Base-by-base conservation (phyloP, 2,329 filamentous ascomycete genomes). In the Fusarium ramigenum region DNA sequence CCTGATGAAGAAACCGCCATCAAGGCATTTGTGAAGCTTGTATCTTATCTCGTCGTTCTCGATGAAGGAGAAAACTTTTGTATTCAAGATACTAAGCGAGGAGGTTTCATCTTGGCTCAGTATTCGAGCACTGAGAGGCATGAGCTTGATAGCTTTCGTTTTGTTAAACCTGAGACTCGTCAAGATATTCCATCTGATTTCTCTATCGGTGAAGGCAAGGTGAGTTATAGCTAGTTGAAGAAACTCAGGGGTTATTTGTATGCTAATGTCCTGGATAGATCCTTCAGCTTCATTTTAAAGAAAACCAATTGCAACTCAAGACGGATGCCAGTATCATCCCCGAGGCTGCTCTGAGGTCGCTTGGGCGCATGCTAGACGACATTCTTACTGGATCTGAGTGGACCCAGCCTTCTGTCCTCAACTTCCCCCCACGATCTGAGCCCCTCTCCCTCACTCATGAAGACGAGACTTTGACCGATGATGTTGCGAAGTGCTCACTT, bases 191-290 rank as follows among this genome's bases (percentile, higher is more conserved):
- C 43, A 2, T 43, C 69, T 2, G 58, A 72, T 3, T 72, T 72
- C n/a, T 72, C 69, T 1, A 60, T 72, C 42, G 69, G 69, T 2
- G 7, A 37, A 2, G 69, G 53, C 28, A 64, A 72, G 43, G 69
- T 72, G 10, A 30, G 61, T 15, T 4, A 9, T 14, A 2, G 15
- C 6, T 16, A 11, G 19, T 23, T 8, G 25, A 15, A 9, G 4
- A 12, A 9, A 9, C 5, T 4, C 14, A 30, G 4, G 18, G 12
- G 10, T 16, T 7, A 15, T 5, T 10, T 23, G 21, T 25, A 21
- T 52, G 2, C 30, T 64, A 9, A 64, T 11, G 3, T 8, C 7
- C 6, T 16, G 2, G 3, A 1, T 10, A 69, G 36, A n/a, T 21
- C 9, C 39, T 71, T 5, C 39, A 54, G 9, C 28, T 66, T 60